Evolutionary conservation across 1,284 basidiomycete genomes (phyloP), one percentile per base, ranked within the genome.

Genomic region (Trichosporon ovoides): DNA sequence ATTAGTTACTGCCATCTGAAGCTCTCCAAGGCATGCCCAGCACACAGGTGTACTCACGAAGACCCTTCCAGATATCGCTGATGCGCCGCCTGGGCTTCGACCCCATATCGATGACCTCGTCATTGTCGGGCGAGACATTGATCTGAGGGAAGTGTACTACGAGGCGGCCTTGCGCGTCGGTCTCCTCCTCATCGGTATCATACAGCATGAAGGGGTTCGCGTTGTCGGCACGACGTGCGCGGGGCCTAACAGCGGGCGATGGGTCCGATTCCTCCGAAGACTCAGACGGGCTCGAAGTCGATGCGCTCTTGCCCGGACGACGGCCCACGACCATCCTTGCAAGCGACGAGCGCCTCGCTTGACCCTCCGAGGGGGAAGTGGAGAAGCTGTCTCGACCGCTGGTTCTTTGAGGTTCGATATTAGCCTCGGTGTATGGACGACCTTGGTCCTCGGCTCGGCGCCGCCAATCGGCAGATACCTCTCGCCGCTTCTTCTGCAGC

Each of bases 181-280:
- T 48, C 16, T 48, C 43, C 14, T 48, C 43, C 24, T 48, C 43
- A 11, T 48, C 43, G 14, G 43, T 48, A 7, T 48, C 43, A 14
- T 48, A 22, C 14, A 22, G 38, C 19, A 31, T 11, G 43, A 48
- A 48, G 14, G 43, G 43, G 24, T 48, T 48, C 22, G 43, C 43
- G 43, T 16, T 28, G 16, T 48, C 43, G 6, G 22, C 11, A 3
- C 16, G 43, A 7, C 3, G 11, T 2, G 28, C 6, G 16, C 16
- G 22, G 28, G 4, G 9, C 24, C 22, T n/a, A 14, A 31, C 43
- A 14, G 43, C 22, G 2, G 24, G n/a, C 14, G 18, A 12, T 9
- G 43, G 43, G 22, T 48, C 43, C 43, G 22, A 28, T 22, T 48
- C 43, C 43, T 48, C 43, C 22, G 43, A 48, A 22, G 43, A 48